Base-by-base conservation (phyloP, 352 stramenopile species). In the Thraustochytrium sp. region DNA sequence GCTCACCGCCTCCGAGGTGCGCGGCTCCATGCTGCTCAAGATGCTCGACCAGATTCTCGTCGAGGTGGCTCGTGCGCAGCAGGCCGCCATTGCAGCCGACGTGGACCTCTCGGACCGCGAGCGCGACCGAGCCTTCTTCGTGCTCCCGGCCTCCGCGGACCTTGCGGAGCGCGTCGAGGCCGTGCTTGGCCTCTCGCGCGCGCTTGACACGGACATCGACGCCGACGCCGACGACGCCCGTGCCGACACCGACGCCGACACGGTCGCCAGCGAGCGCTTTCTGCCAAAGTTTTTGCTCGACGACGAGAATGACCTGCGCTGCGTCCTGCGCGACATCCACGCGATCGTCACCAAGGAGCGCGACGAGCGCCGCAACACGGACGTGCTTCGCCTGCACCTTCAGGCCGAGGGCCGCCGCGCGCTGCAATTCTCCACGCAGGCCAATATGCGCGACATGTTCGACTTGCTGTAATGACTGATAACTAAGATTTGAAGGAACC, bases 401-500 rank as follows among this genome's bases (percentile, higher is more conserved):
- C 48, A 34, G 0, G 34, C 68, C 9, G 21, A 80, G 26, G 18
- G 51, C 4, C 13, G 13, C 11, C 16, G 34, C 21, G 31, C 31
- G 16, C 9, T 48, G 37, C 48, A 40, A 4, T 49, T 80, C 1
- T 53, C 31, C 23, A 44, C 63, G 16, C 68, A 44, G 9, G 40
- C 40, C 11, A 34, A 80, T 42, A 80, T 80, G 68, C 68, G 68
- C 34, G 68, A 80, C 53, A 51, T 80, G 18, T 72, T 80, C 26
- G 68, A 80, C 53, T 23, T 65, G 3, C 63, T 31, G 44, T 34
- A 44, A 40, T 77, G 37, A 77, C n/a, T 55, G 48, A 18, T 55
- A 55, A 55, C 18, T 55, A 55, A 23, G 48, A n/a, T n/a, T n/a
- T n/a, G n/a, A n/a, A n/a, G n/a, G n/a, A n/a, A n/a, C n/a, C n/a